phyloP scores from a whole-genome alignment of 2,329 filamentous ascomycete species.

The Periconia sp. region DNA sequence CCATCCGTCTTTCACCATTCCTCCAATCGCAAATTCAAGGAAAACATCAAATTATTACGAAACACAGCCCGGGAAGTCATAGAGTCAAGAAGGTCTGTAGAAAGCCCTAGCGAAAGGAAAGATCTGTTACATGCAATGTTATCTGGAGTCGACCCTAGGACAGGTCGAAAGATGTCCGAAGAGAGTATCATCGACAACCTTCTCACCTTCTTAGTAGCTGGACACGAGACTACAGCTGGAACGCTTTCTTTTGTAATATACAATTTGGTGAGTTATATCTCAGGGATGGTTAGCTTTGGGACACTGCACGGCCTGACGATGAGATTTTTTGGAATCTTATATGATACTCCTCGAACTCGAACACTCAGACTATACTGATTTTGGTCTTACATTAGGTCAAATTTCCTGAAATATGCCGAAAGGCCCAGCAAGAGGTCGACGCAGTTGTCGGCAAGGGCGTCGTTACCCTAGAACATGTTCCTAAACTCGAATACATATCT shows the following conservation, averaged over 20 bases:
- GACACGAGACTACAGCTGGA: conserved; percentile 26
- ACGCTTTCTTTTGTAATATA: conserved; percentile 46
- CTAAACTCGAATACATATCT: conserved; percentile 51
- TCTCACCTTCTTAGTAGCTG: conserved; percentile 63
- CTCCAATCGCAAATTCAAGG: conserved; percentile 49
- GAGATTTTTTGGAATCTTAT: too few species aligned
- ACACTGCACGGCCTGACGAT: too few species aligned
- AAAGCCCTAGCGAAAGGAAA: conserved; percentile 52
- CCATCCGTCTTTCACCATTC: conserved; percentile 12
- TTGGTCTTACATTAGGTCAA: conserved; percentile 18
- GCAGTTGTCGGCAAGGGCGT: conserved; percentile 48
- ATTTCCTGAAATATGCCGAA: conserved; percentile 43
- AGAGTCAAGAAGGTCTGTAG: conserved; percentile 47
- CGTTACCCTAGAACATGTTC: conserved; percentile 49
- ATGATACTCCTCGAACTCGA: too few species aligned
- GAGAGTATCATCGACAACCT: conserved; percentile 65
- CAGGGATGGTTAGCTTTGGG: too few species aligned
- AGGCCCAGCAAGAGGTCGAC: conserved; percentile 56
- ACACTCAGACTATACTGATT: too few species aligned
- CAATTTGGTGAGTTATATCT: conserved; percentile 46
- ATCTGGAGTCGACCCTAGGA: conserved; percentile 59
- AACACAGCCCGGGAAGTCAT: conserved; percentile 56
- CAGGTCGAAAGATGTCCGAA: conserved; percentile 57
- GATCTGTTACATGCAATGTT: conserved; percentile 63
- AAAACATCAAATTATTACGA: conserved; percentile 54